A percentile compares a stretch with the other conserved stretches of the same genome.
Conservation (phyloP, 1,284 basidiomycete species). For the Papiliotrema fonsecae region DNA sequence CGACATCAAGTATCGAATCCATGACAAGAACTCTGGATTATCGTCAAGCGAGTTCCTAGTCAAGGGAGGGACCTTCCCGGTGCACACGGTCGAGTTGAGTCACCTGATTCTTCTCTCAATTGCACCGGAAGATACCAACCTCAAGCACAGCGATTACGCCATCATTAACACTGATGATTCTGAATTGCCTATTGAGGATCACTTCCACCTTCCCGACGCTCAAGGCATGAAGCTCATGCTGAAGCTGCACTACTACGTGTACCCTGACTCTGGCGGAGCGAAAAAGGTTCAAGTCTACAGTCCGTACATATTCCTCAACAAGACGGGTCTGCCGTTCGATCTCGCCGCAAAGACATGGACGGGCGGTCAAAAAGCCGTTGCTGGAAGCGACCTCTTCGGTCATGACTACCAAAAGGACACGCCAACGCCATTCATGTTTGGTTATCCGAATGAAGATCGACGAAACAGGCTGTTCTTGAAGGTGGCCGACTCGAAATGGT, state of each 20-base stretch:
- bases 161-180: slow-evolving; percentile 94
- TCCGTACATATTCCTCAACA: slow-evolving; percentile 90
- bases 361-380: slow-evolving; percentile 71
- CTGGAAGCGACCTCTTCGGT: slow-evolving; percentile 60
- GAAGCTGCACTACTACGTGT: slow-evolving; percentile 79
- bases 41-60: slow-evolving; percentile 79
- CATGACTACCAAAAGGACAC: slow-evolving; percentile 54
- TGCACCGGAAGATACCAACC: slow-evolving; percentile 74
- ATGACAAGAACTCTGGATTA: slow-evolving; percentile 91
- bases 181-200: slow-evolving; percentile 51
- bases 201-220: slow-evolving; percentile 62
- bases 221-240: slow-evolving; percentile 75
- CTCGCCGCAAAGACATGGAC: slow-evolving; percentile 71
- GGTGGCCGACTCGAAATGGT: slow-evolving; percentile 44
- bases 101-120: slow-evolving; percentile 92
- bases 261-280: slow-evolving; percentile 90
- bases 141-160: slow-evolving; percentile 90
- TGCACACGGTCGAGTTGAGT: slow-evolving; percentile 92
- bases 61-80: slow-evolving; percentile 90
- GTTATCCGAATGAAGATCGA: slow-evolving; percentile 70
- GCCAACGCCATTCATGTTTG: slow-evolving; percentile 76
- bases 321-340: slow-evolving; percentile 80
- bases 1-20: slow-evolving; percentile 92
- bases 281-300: slow-evolving; percentile 96
- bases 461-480: slow-evolving; percentile 83